Evolutionary conservation across 1,139 yeast genomes (phyloP).

Genomic region (Eremothecium gossypii): DNA sequence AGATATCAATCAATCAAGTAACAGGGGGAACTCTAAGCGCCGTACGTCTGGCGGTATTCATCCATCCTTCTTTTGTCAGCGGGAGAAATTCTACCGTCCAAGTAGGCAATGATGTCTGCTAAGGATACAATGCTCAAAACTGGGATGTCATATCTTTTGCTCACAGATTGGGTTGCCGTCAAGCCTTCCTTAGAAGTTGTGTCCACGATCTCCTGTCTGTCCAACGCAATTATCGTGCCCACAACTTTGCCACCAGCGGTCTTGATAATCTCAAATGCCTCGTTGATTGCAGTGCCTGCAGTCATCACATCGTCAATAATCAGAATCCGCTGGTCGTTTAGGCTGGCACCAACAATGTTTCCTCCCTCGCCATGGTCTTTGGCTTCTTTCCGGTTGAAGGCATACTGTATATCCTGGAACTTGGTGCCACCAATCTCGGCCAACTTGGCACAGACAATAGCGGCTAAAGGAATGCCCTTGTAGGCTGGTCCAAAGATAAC

Average conservation of each 20-base stretch:
- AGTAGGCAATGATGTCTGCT: slow-evolving; percentile 59
- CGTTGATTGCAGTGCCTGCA: slow-evolving; percentile 96
- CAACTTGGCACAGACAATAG: slow-evolving; percentile 82
- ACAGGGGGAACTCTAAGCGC: slow-evolving; percentile 15
- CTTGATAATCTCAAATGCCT: slow-evolving; percentile 75
- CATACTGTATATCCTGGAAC: slow-evolving; percentile 55
- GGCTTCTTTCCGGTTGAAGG: slow-evolving; percentile 83
- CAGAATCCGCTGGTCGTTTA: slow-evolving; percentile 62
- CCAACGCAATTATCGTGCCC: slow-evolving; percentile 85
- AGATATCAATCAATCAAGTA: background rate
- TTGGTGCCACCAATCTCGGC: slow-evolving; percentile 82
- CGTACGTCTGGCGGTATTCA: slow-evolving; percentile 44
- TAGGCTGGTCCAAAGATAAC: slow-evolving; percentile 95
- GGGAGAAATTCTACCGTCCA: slow-evolving; percentile 45
- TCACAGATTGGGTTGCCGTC: slow-evolving; percentile 78
- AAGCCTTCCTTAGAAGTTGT: slow-evolving; percentile 35
- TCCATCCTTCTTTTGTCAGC: slow-evolving; percentile 49
- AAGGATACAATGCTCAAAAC: slow-evolving; percentile 74
- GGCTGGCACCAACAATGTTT: slow-evolving; percentile 73
- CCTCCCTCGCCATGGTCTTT: slow-evolving; percentile 99
- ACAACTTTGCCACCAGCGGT: slow-evolving; percentile 63
- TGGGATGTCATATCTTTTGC: slow-evolving; percentile 66
- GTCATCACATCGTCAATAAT: slow-evolving; percentile 97
- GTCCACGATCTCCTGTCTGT: slow-evolving; percentile 83
- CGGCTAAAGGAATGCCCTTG: slow-evolving; percentile 93